Percentiles rank a stretch among this genome's conserved stretches.
Evolutionary conservation across 2,329 filamentous ascomycete species (phyloP).

Genomic region (Graphilbum ipis-grandicollis): DNA sequence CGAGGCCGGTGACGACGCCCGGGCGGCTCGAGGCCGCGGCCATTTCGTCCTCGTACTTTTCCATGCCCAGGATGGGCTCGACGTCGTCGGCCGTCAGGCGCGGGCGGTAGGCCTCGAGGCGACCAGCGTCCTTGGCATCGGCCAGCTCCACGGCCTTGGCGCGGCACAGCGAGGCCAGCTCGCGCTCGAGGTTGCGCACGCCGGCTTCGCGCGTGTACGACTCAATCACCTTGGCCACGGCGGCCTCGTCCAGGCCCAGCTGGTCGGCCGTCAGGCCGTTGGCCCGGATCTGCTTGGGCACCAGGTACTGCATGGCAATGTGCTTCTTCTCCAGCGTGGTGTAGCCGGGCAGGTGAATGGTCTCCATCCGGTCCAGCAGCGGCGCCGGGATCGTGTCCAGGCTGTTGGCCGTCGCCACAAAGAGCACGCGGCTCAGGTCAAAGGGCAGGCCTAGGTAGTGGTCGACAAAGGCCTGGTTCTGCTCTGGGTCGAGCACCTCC

Average conservation of each 20-base stretch:
- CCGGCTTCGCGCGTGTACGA: slow-evolving; percentile 93
- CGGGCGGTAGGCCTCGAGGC: slow-evolving; percentile 51
- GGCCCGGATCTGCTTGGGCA: slow-evolving; percentile 84
- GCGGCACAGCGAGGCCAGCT: slow-evolving; percentile 86
- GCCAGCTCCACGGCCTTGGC: slow-evolving; percentile 91
- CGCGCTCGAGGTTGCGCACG: slow-evolving; percentile 87
- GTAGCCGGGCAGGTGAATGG: slow-evolving; percentile 82
- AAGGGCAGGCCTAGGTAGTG: slow-evolving; percentile 95
- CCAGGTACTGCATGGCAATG: slow-evolving; percentile 82
- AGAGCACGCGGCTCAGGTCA: slow-evolving; percentile 88
- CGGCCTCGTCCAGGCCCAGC: slow-evolving; percentile 61
- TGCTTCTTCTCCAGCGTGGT: slow-evolving; percentile 94
- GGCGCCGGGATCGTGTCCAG: slow-evolving; percentile 92
- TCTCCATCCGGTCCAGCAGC: slow-evolving; percentile 92
- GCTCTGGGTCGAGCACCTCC: slow-evolving; percentile 91
- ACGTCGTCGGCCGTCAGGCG: slow-evolving; percentile 62
- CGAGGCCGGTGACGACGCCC: slow-evolving; percentile 87
- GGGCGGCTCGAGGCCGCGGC: slow-evolving; percentile 71
- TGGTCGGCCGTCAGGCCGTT: slow-evolving; percentile 71
- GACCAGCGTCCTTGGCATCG: slow-evolving; percentile 62
- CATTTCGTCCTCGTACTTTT: slow-evolving; percentile 90
- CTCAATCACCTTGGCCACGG: slow-evolving; percentile 89
- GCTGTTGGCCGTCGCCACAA: slow-evolving; percentile 92
- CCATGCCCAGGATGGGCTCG: slow-evolving; percentile 80
- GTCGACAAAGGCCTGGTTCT: slow-evolving; percentile 87